These are phyloP conservation scores for Backusella luteola DNA, from an alignment of 192 early-diverging fungal genomes.

Conservation along the genomic window DNA sequence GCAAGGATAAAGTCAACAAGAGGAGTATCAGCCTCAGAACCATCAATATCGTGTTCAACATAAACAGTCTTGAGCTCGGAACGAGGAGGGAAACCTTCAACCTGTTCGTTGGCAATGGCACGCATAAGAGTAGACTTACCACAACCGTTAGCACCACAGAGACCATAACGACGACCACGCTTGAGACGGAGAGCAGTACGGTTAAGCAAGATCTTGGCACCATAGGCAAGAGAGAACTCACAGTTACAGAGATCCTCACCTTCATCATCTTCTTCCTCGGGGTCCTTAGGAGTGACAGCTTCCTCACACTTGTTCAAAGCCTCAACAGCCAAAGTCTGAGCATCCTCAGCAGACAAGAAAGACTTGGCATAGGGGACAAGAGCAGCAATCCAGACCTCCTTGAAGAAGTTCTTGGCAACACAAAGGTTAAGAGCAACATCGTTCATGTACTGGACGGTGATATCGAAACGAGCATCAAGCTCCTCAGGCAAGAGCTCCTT, in stretches of 20 bases:
- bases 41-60: conserved; percentile 78
- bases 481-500: conserved; percentile 51
- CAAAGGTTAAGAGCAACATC: conserved; percentile 59
- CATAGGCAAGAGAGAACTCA: conserved; percentile 82
- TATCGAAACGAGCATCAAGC: conserved; percentile 44
- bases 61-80: conserved; percentile 75
- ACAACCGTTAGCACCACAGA: conserved; percentile 80
- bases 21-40: conserved; percentile 67
- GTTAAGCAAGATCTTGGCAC: conserved; percentile 80
- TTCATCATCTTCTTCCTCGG: conserved; percentile 51
- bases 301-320: conserved; percentile 47
- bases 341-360: conserved; percentile 54
- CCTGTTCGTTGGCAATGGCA: conserved; percentile 79
- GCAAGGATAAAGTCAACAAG: conserved; percentile 66
- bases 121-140: conserved; percentile 88
- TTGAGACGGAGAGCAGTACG: conserved; percentile 59
- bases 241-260: conserved; percentile 66
- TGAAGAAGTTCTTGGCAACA: conserved; percentile 61
- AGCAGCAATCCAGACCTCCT: conserved; percentile 64
- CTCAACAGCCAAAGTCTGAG: conserved; percentile 44
- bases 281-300: conserved; percentile 37
- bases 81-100: conserved; percentile 78
- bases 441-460: conserved; percentile 58
- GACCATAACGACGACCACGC: conserved; percentile 81
- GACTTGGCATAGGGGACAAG: conserved; percentile 54